phyloP scores from a whole-genome alignment of 768 basidiomycete genomes.

The Lactarius hengduanensis region DNA sequence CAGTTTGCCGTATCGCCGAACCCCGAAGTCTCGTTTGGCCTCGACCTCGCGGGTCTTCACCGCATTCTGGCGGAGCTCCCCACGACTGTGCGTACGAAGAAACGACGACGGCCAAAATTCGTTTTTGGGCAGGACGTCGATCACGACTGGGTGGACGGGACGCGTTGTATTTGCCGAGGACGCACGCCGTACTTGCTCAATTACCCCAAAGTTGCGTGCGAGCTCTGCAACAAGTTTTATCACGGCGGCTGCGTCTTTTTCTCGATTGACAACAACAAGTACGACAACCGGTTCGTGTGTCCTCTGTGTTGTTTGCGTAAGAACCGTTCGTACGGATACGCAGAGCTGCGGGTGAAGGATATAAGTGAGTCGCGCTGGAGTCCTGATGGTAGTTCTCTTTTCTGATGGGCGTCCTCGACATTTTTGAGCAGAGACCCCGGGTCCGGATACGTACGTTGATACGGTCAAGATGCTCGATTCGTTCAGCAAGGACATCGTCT shows the following conservation, averaged over 20 bases:
- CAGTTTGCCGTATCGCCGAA: slow-evolving; percentile 86
- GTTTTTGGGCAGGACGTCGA: slow-evolving; percentile 77
- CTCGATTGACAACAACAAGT: slow-evolving; percentile 44
- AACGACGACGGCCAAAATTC: slow-evolving; percentile 64
- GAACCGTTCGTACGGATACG: slow-evolving; percentile 66
- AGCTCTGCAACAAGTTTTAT: slow-evolving; percentile 61
- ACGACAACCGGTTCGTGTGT: slow-evolving; percentile 54
- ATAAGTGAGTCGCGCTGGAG: slow-evolving; percentile 43
- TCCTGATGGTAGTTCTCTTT: neutral
- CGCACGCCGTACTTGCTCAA: slow-evolving; percentile 57
- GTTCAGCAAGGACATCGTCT: slow-evolving; percentile 69
- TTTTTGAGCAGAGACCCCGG: slow-evolving; percentile 43
- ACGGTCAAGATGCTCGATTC: slow-evolving; percentile 71
- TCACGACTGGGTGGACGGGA: slow-evolving; percentile 68
- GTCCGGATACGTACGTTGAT: slow-evolving; percentile 64
- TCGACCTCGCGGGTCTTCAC: slow-evolving; percentile 80
- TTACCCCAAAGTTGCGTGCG: slow-evolving; percentile 66
- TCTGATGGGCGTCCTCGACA: slow-evolving; percentile 19
- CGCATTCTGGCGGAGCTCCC: slow-evolving; percentile 74
- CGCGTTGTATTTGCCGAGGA: slow-evolving; percentile 79
- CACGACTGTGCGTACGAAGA: slow-evolving; percentile 44
- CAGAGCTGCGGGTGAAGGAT: slow-evolving; percentile 72
- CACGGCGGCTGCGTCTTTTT: slow-evolving; percentile 78
- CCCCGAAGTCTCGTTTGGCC: slow-evolving; percentile 76
- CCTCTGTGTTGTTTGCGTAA: slow-evolving; percentile 78